Evolutionary conservation across 495 filamentous ascomycete genomes (phyloP).

Genomic region (Aspergillus sparsus): DNA sequence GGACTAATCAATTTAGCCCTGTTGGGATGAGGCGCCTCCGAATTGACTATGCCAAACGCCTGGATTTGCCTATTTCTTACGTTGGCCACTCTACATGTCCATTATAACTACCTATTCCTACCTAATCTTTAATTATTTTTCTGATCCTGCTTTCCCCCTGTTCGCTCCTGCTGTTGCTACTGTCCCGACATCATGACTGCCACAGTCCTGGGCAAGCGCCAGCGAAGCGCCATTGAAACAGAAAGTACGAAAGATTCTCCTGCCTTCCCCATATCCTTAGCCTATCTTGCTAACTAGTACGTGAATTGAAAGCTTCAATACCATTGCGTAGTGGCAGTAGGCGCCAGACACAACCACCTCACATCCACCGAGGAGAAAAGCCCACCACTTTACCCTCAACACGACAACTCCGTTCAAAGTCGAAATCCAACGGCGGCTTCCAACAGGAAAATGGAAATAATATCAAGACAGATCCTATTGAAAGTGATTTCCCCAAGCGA

Average conservation of each 20-base stretch:
- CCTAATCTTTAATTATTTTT: slow-evolving; percentile 10
- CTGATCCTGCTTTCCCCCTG: neutral
- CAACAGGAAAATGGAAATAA: slow-evolving; percentile 33
- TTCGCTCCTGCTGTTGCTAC: slow-evolving; percentile 23
- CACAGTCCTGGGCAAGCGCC: slow-evolving; percentile 74
- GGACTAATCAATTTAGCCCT: slow-evolving; percentile 26
- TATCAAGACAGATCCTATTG: slow-evolving; percentile 25
- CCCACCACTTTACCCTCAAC: slow-evolving; percentile 22
- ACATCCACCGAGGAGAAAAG: slow-evolving; percentile 31
- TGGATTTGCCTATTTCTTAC: neutral
- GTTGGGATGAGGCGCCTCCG: slow-evolving; percentile 27
- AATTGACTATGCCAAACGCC: neutral
- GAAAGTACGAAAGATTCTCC: slow-evolving; percentile 51
- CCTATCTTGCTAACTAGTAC: slow-evolving; percentile 24
- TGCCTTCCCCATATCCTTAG: neutral
- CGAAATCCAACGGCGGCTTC: slow-evolving; percentile 20
- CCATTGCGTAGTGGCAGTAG: slow-evolving; percentile 59
- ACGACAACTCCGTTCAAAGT: slow-evolving; percentile 42
- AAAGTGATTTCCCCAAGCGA: slow-evolving; percentile 31
- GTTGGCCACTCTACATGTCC: neutral
- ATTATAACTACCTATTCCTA: slow-evolving; percentile 1
- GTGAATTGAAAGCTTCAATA: slow-evolving; percentile 35
- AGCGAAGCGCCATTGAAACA: slow-evolving; percentile 49
- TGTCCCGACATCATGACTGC: slow-evolving; percentile 55
- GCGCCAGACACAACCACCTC: slow-evolving; percentile 55